phyloP scores from a whole-genome alignment of 345 rosid genomes.

The Chamaenerion angustifolium region DNA sequence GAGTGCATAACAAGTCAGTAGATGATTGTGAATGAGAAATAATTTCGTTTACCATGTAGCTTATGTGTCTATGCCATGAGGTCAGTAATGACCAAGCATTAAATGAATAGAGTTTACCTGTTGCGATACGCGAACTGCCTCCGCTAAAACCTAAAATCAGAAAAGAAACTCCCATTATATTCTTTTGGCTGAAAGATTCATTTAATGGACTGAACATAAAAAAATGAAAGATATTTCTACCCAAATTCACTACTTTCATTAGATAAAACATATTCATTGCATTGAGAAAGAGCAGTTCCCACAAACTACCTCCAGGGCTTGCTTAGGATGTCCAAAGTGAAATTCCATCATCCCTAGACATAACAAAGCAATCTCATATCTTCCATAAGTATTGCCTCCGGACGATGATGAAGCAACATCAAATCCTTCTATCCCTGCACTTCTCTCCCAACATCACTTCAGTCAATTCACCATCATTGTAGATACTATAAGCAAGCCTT shows the following conservation, averaged over 20 bases:
- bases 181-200: conserved; percentile 7
- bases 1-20: not conserved
- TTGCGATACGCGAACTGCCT: conserved; percentile 80
- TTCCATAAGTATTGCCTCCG: conserved; percentile 42
- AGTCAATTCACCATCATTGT: conserved; percentile 21
- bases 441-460: conserved; percentile 31
- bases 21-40: no score
- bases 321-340: conserved; percentile 93
- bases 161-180: conserved; percentile 5
- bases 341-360: conserved; percentile 93
- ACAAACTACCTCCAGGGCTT: conserved; percentile 69
- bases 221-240: no score
- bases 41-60: no score
- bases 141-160: conserved; percentile 61
- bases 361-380: conserved; percentile 72
- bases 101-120: conserved; percentile 33
- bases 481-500: conserved; percentile 1
- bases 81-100: not conserved
- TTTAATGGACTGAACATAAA: conserved; percentile 4
- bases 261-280: not conserved
- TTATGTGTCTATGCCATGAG: no score
- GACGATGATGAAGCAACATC: conserved; percentile 51
- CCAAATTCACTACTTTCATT: no score
- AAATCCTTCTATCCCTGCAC: conserved; percentile 97
- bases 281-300: not conserved